A percentile compares a stretch with the other conserved stretches of the same genome.
phyloP scores from a whole-genome alignment of 352 stramenopile species.

The Halophytophthora batemanensis region DNA sequence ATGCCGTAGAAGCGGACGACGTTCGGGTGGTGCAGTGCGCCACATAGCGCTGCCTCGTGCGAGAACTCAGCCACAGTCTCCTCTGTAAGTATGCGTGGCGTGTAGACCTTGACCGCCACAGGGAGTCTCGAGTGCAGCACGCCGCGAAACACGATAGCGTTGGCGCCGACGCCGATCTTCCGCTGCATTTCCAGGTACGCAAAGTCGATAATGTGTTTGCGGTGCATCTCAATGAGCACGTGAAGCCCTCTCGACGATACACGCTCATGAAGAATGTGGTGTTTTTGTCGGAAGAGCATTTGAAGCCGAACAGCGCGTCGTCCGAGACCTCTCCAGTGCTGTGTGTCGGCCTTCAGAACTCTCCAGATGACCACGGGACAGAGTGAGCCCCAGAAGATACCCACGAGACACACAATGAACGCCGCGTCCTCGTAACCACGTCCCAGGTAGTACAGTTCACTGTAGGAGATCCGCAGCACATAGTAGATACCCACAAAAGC shows the following conservation, averaged over 20 bases:
- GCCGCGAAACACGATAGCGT: constrained; percentile 61
- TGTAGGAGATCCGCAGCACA: constrained; percentile 35
- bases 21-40: constrained; percentile 70
- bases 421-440: constrained; percentile 19
- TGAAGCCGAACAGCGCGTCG: constrained; percentile 54
- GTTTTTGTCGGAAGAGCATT: constrained; percentile 43
- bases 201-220: constrained; percentile 68
- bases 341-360: constrained; percentile 66
- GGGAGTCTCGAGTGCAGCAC: constrained; percentile 44
- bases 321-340: constrained; percentile 67
- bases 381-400: constrained; percentile 48
- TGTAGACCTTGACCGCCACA: constrained; percentile 82
- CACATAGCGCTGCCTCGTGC: constrained; percentile 73
- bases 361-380: constrained; percentile 69
- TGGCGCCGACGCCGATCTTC: constrained; percentile 53
- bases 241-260: constrained; percentile 64
- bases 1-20: constrained; percentile 84
- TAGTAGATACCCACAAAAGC: constrained; percentile 46
- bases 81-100: constrained; percentile 47
- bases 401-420: constrained; percentile 33
- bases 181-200: constrained; percentile 42
- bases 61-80: constrained; percentile 78
- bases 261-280: constrained; percentile 44
- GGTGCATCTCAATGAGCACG: constrained; percentile 66
- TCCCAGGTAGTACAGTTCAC: constrained; percentile 29